Percentiles rank a stretch among this genome's conserved stretches.
phyloP scores from a whole-genome alignment of 495 filamentous ascomycete genomes.

The Cenococcum geophilum region DNA sequence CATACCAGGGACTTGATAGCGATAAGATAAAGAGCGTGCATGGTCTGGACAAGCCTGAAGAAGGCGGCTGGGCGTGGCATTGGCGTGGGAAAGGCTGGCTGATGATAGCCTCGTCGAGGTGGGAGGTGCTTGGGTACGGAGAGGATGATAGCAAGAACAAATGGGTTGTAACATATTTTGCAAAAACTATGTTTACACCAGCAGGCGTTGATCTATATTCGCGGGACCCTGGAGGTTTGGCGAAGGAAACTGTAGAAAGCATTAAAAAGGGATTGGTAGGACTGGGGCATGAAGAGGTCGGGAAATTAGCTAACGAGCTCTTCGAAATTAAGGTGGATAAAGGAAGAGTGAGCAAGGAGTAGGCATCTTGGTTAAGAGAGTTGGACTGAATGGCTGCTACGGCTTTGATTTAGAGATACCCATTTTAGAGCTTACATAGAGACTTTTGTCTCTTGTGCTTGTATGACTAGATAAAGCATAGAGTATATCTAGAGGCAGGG shows the following conservation, averaged over 20 bases:
- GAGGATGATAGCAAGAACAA: conserved; percentile 38
- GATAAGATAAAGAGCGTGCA: conserved; percentile 52
- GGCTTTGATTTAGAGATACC: too few relatives aligned
- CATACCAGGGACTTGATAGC: conserved; percentile 48
- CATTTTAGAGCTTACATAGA: too few relatives aligned
- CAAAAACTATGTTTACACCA: conserved; percentile 65
- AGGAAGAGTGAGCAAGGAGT: conserved; percentile 10
- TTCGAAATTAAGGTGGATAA: conserved; percentile 40
- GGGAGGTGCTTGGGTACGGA: conserved; percentile 71
- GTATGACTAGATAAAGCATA: too few relatives aligned
- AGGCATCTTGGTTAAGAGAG: background rate
- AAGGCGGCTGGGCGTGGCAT: conserved; percentile 48
- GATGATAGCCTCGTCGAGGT: conserved; percentile 57
- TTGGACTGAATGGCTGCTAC: background rate
- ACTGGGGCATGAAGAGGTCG: conserved; percentile 36
- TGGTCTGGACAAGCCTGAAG: conserved; percentile 57
- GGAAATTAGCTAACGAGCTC: conserved; percentile 37
- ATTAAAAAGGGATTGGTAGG: conserved; percentile 39
- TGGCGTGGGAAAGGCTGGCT: conserved; percentile 69
- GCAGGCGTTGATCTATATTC: conserved; percentile 70
- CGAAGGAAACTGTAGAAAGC: conserved; percentile 42
- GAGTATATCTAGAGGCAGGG: too few relatives aligned
- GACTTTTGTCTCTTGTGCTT: too few relatives aligned
- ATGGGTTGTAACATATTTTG: conserved; percentile 73
- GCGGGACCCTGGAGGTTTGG: conserved; percentile 48